Evolutionary conservation across 2,329 filamentous ascomycete species (phyloP).

Genomic region (Lojkania enalia): DNA sequence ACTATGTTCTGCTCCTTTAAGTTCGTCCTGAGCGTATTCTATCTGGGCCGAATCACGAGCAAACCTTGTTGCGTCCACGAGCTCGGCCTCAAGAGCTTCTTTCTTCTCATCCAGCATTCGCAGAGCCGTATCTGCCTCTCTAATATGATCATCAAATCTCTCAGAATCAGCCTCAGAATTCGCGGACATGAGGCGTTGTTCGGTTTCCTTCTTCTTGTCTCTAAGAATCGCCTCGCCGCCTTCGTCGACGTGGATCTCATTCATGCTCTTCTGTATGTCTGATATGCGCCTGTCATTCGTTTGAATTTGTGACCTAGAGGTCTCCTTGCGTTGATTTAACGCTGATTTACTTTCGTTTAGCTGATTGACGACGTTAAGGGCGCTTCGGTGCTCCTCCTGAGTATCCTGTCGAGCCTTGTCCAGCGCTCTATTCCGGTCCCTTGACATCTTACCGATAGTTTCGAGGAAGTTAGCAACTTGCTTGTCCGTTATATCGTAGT

Average conservation of each 20-base stretch:
- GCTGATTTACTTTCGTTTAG: slow-evolving; percentile 75
- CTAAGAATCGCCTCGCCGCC: slow-evolving; percentile 78
- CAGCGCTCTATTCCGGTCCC: slow-evolving; percentile 77
- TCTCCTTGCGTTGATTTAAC: slow-evolving; percentile 72
- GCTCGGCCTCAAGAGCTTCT: slow-evolving; percentile 74
- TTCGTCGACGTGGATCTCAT: slow-evolving; percentile 81
- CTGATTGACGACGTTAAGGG: slow-evolving; percentile 71
- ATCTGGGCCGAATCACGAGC: slow-evolving; percentile 83
- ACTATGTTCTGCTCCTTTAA: slow-evolving; percentile 71
- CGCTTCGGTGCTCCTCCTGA: slow-evolving; percentile 71
- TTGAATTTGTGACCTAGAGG: slow-evolving; percentile 71
- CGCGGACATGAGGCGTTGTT: slow-evolving; percentile 62
- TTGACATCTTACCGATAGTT: slow-evolving; percentile 71
- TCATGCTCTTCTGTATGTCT: slow-evolving; percentile 68
- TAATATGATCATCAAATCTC: slow-evolving; percentile 72
- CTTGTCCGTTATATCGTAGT: slow-evolving; percentile 73
- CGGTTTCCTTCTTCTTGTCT: slow-evolving; percentile 70
- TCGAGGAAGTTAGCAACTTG: slow-evolving; percentile 78
- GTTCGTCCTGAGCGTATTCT: slow-evolving; percentile 79
- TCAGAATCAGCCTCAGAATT: slow-evolving; percentile 66
- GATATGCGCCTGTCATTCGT: slow-evolving; percentile 72
- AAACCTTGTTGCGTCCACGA: slow-evolving; percentile 78
- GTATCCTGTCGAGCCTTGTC: slow-evolving; percentile 75
- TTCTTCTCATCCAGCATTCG: slow-evolving; percentile 71
- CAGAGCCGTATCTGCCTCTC: slow-evolving; percentile 66